These are phyloP conservation scores for Paracamarosporium sp. DNA, from an alignment of 2,329 filamentous ascomycete species.

Conservation along the genomic window DNA sequence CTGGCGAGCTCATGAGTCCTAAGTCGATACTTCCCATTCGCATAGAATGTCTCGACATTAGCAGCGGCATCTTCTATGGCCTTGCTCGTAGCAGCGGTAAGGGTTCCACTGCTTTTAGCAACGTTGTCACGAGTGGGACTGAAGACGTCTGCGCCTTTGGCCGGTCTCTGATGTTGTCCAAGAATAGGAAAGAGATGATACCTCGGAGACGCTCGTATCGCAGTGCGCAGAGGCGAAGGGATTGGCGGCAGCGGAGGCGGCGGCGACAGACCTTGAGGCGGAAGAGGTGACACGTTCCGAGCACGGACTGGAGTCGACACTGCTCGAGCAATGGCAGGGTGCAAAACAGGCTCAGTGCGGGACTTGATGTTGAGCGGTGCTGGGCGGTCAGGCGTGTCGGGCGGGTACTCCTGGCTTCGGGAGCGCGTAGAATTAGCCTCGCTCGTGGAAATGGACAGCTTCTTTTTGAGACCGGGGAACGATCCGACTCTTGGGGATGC, in stretches of 20 bases:
- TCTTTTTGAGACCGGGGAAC: background rate
- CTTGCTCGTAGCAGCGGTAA: background rate
- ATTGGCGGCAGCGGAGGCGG: background rate
- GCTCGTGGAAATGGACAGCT: background rate
- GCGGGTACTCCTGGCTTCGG: background rate
- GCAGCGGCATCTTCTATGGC: background rate
- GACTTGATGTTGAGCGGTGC: conserved; percentile 28
- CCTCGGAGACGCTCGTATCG: background rate
- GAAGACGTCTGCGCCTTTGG: background rate
- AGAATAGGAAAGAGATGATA: background rate
- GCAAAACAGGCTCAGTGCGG: conserved; percentile 9
- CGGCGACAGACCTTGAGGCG: background rate
- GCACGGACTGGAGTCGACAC: conserved; percentile 16
- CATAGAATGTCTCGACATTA: background rate
- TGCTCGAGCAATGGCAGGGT: conserved; percentile 10
- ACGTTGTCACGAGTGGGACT: background rate
- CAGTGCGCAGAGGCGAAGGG: background rate
- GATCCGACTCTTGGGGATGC: background rate
- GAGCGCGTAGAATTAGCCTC: background rate
- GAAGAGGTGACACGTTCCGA: background rate
- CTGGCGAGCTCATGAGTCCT: background rate
- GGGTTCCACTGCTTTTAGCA: no score
- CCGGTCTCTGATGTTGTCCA: background rate
- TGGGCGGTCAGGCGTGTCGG: conserved; percentile 34
- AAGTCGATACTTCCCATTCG: background rate